Conservation (phyloP, 2,329 filamentous ascomycete species). For the Diaporthe ampelina region DNA sequence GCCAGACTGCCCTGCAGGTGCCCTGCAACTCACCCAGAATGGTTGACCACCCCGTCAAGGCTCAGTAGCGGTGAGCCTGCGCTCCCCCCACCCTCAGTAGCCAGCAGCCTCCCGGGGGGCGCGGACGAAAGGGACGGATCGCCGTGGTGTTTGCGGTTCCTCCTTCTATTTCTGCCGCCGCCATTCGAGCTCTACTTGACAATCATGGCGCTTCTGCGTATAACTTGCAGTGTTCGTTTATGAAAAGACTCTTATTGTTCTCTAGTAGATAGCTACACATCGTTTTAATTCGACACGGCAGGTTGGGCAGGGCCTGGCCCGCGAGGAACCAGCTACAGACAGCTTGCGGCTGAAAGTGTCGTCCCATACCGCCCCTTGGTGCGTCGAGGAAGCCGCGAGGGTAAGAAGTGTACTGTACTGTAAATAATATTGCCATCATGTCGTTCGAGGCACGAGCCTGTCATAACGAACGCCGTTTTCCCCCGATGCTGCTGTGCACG, state of each 20-base stretch:
- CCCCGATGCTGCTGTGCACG: constrained; percentile 38
- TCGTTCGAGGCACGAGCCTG: constrained; percentile 38
- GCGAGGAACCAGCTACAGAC: constrained; percentile 23
- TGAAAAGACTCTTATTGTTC: constrained; percentile 11
- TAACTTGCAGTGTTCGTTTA: neutral
- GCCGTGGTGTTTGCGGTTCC: neutral
- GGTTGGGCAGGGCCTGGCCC: constrained; percentile 7
- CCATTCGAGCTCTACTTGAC: neutral
- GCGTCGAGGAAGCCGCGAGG: constrained; percentile 2
- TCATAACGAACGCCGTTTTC: constrained; percentile 40
- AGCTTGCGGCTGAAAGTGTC: neutral
- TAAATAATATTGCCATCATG: constrained; percentile 39
- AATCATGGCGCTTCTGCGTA: neutral
- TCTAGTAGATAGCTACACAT: constrained; percentile 30
- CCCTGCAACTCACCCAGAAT: constrained; percentile 38
- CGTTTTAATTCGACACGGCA: constrained; percentile 18
- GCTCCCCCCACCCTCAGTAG: neutral
- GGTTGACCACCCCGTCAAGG: neutral
- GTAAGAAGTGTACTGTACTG: constrained; percentile 34
- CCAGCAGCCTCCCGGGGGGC: neutral
- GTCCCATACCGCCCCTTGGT: neutral
- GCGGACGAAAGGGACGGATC: neutral
- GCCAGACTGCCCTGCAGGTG: constrained; percentile 28
- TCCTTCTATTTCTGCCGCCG: neutral
- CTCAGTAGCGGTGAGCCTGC: constrained; percentile 38